Evolutionary conservation across 495 filamentous ascomycete species (phyloP).

Genomic region (Xylaria flabelliformis): DNA sequence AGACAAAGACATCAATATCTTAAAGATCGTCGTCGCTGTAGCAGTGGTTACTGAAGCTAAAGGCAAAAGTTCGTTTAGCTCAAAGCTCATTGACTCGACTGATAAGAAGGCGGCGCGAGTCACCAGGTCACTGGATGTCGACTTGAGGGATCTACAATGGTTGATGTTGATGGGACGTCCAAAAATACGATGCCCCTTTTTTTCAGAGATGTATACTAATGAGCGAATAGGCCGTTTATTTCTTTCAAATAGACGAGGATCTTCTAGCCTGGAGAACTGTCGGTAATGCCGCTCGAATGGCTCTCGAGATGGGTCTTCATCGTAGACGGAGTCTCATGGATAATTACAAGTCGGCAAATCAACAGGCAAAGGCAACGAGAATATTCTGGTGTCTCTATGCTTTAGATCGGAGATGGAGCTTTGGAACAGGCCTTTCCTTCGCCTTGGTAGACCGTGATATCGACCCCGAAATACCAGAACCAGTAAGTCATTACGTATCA

Average conservation of each 20-base stretch:
- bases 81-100: constrained; percentile 35
- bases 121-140: constrained; percentile 12
- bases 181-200: not conserved
- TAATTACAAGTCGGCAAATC: constrained; percentile 58
- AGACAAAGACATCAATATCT: constrained; percentile 12
- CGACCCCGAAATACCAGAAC: constrained; percentile 66
- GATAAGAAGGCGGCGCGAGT: constrained; percentile 37
- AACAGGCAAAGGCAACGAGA: constrained; percentile 57
- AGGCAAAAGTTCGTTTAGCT: constrained; percentile 26
- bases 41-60: constrained; percentile 14
- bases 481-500: not conserved
- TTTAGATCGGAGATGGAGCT: constrained; percentile 72
- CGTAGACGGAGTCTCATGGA: constrained; percentile 66
- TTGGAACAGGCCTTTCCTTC: constrained; percentile 73
- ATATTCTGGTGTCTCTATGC: constrained; percentile 75
- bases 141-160: constrained; percentile 21
- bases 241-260: constrained; percentile 73
- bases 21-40: constrained; percentile 22
- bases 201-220: not conserved
- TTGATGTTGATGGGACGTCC: constrained; percentile 16
- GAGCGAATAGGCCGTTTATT: constrained; percentile 64
- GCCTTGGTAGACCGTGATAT: constrained; percentile 74
- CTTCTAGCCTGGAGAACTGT: constrained; percentile 69
- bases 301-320: constrained; percentile 71
- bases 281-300: constrained; percentile 68